Evolutionary conservation across 1,284 basidiomycete genomes (phyloP), one percentile per base, ranked within the genome.

Genomic region (Cryptococcus depauperatus): DNA sequence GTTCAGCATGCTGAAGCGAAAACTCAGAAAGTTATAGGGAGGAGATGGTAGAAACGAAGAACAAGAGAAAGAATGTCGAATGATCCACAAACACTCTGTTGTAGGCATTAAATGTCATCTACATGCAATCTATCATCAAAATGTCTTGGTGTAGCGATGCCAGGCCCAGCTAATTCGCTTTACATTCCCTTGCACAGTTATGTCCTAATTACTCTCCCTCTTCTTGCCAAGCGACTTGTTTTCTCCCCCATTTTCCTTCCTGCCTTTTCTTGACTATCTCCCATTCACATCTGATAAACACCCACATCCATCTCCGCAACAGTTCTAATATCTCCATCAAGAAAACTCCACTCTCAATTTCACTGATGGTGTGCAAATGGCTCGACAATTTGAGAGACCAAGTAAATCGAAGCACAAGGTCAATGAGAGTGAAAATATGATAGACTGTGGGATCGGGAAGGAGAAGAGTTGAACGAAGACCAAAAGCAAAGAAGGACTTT

Each of bases 251-350:
- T 22, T 57, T 52, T 34, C 50, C 44, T 42, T 55, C 47, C 46
- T 69, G 67, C 18, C 69, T 68, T 61, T 74, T 73, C 50, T 79
- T 85, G 43, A 89, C 80, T 10, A 82, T 77, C 72, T 95, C 90
- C 91, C 91, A 96, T 69, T 99, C 95, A 22, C 97, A 81, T 16
- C 95, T 79, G 55, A 98, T 73, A 68, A 96, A 93, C 8, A 95
- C 86, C 95, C 95, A 99, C 70, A 93, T 79, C 85, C 90, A 96
- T 55, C 95, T 72, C 43, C 95, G 75, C 25, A 90, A 60, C 29
- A 98, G 74, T 72, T 98, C 95, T 34, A 92, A 79, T 37, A 87
- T 77, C 72, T 99, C 92, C 55, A 98, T 78, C 73, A 84, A 78
- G 68, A 97, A 95, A 32, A 95, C 84, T 14, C 85, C 78, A 9